phyloP scores from a whole-genome alignment of 2,329 filamentous ascomycete species.

The Elsinoe fawcettii region DNA sequence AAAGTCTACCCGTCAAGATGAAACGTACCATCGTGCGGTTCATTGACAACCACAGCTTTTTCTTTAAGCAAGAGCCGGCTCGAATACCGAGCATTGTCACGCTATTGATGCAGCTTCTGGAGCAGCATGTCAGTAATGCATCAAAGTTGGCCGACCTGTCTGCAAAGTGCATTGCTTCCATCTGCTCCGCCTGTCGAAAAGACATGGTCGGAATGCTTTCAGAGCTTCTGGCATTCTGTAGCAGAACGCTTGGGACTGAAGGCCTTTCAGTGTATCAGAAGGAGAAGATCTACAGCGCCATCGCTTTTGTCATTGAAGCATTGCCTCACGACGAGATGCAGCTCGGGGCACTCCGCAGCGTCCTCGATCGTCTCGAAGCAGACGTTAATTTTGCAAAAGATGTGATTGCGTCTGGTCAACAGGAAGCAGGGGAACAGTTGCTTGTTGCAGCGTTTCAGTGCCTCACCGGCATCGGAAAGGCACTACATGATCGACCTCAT shows the following conservation, averaged over 20 bases:
- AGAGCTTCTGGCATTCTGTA: slow-evolving; percentile 65
- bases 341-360: slow-evolving; percentile 46
- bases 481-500: slow-evolving; percentile 55
- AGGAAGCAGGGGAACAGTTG: slow-evolving; percentile 36
- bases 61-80: slow-evolving; percentile 62
- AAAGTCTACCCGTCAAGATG: slow-evolving; percentile 51
- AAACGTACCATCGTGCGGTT: slow-evolving; percentile 62
- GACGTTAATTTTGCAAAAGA: slow-evolving; percentile 47
- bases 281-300: slow-evolving; percentile 65
- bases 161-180: slow-evolving; percentile 63
- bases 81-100: slow-evolving; percentile 64
- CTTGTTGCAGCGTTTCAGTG: slow-evolving; percentile 55
- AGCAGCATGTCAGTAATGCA: slow-evolving; percentile 34
- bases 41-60: slow-evolving; percentile 66
- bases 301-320: slow-evolving; percentile 68
- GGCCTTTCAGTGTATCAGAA: slow-evolving; percentile 61
- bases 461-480: slow-evolving; percentile 62
- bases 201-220: slow-evolving; percentile 59
- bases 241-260: slow-evolving; percentile 51
- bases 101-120: slow-evolving; percentile 64
- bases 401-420: slow-evolving; percentile 28
- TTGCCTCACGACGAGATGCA: slow-evolving; percentile 52
- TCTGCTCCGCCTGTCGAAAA: slow-evolving; percentile 67
- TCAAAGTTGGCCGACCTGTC: slow-evolving; percentile 57
- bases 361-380: slow-evolving; percentile 54